Base-by-base conservation (phyloP, 2,329 filamentous ascomycete genomes). In the Alternaria triticina region DNA sequence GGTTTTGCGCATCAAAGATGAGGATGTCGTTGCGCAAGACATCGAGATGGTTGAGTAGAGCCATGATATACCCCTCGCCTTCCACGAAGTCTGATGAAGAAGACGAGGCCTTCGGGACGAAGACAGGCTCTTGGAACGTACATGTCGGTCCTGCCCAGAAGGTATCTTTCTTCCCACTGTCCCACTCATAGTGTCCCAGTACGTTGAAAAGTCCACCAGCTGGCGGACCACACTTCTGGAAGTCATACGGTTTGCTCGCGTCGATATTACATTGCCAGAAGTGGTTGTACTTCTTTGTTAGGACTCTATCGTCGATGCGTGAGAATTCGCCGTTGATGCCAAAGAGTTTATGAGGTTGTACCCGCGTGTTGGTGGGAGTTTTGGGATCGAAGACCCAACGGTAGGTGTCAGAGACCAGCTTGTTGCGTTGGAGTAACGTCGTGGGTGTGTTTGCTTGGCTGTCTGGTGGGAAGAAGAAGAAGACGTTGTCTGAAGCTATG, bases 101-200 rank as follows among this genome's bases (percentile, higher is more conserved):
- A 20, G 77, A 77, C 2, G 79, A 76, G 0, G 72, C 71, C 30
- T 78, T 76, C 0, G 86, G 85, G 12, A 87, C 82, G 60, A 87
- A 87, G 0, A 84, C 82, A 0, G 86, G 85, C 64, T 87, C 86
- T 70, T 87, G 85, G 64, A 86, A 84, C 0, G 83, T 84, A 25
- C 79, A 76, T 10, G 74, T 79, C 25, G 74, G 77, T 1, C 78
- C 80, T 20, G 74, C 78, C 65, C 72, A 81, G 56, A 71, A 81
- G 27, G 68, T 76, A 54, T 76, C 72, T 12, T 73, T 78, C 54
- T 71, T 66, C 1, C 76, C 73, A 1, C 70, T 75, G 10, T 75
- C 72, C 74, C 75, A 78, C 28, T 75, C 70, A 40, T 67, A 76
- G 51, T 77, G 75, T 0, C 74, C 76, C 17, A 82, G 68, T 12